Percentiles rank a stretch among this genome's conserved stretches.
These are phyloP conservation scores for Buddleja alternifolia DNA, from an alignment of 257 asterid species.

Conservation along the genomic window DNA sequence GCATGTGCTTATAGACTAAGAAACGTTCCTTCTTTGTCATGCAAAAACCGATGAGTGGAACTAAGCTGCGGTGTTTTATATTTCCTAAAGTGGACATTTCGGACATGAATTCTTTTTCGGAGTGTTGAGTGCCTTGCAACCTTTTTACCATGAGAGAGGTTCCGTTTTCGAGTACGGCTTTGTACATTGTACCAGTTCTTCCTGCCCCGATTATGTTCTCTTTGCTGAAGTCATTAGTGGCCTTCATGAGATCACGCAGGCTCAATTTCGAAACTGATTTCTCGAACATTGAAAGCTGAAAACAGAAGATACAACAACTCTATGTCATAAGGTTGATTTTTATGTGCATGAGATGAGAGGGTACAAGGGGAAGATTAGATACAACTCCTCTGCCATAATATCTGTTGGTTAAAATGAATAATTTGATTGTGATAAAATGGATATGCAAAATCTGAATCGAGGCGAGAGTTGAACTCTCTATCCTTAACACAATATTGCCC, in stretches of 20 bases:
- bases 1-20: slow-evolving; percentile 54
- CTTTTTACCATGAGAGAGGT: slow-evolving; percentile 58
- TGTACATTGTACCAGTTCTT: slow-evolving; percentile 65
- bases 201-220: slow-evolving; percentile 57
- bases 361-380: not conserved
- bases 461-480: no score
- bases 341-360: not conserved
- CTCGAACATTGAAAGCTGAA: slow-evolving; percentile 71
- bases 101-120: slow-evolving; percentile 51
- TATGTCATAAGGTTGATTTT: slow-evolving; percentile 1
- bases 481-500: no score
- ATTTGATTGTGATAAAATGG: no score
- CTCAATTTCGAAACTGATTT: slow-evolving; percentile 53
- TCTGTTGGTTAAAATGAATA: no score
- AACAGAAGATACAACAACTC: not conserved
- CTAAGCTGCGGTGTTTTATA: slow-evolving; percentile 51
- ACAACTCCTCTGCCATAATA: no score
- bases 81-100: slow-evolving; percentile 54
- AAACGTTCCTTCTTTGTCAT: slow-evolving; percentile 55
- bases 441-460: no score
- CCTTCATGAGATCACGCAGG: slow-evolving; percentile 58
- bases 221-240: slow-evolving; percentile 57
- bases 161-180: slow-evolving; percentile 56
- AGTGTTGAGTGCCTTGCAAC: slow-evolving; percentile 53
- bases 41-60: slow-evolving; percentile 65